Evolutionary conservation across 2,329 filamentous ascomycete species (phyloP), one percentile per base, ranked within the genome.

Genomic region (Colletotrichum sp.): DNA sequence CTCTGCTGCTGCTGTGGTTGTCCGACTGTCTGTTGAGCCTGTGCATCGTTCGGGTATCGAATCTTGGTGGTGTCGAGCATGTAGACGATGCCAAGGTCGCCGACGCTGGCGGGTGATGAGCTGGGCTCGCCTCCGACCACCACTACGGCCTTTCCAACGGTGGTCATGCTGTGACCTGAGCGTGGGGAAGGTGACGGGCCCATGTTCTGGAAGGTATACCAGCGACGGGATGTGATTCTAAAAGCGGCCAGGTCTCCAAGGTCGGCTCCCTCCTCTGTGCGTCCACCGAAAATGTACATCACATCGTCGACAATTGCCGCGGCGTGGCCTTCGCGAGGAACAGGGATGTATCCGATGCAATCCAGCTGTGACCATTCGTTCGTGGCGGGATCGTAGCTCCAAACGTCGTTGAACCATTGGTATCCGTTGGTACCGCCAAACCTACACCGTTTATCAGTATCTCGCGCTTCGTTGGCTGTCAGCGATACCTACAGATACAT

Each of bases 141-240:
- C 64, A 99, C 93, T 77, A 99, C 93, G 75, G 96, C 95, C 84
- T 98, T 98, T 34, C 95, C 95, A 77, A 96, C 95, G 3, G 96
- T 93, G 3, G 97, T 99, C 97, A 99, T 99, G 84, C 96, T 98
- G 84, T 99, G 97, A 2, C 97, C 97, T 18, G 96, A 99, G 76
- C 97, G 91, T 36, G 97, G 93, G 4, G 96, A 98, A 0, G 97
- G 97, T 2, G 96, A 98, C 4, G 96, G 96, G 0, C 97, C 97
- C 97, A 99, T 99, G 82, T 99, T 99, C 82, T 99, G 97, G 85
- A 99, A 99, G 43, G 97, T 99, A 84, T 99, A 99, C 97, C 97
- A 99, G 75, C 97, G 92, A 78, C 95, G 93, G 13, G 96, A 96
- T 1, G 94, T 92, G 75, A 92, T 92, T 69, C 90, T 86, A 80